These are phyloP conservation scores for Rhodofomes roseus DNA, from an alignment of 1,284 basidiomycete species.

Conservation along the genomic window DNA sequence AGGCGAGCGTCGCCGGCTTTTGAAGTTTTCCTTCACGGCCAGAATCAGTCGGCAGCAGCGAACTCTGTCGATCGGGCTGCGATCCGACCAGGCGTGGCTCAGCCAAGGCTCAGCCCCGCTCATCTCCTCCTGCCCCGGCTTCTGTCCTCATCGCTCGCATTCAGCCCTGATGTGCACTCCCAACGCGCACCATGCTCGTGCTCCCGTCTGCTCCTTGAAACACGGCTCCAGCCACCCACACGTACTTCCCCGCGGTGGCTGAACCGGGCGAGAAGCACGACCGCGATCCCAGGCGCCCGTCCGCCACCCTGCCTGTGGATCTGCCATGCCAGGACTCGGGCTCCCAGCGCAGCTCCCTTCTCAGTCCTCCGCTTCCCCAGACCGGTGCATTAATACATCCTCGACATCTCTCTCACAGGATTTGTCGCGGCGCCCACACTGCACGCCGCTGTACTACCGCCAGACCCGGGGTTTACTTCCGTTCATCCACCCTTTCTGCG, in stretches of 20 bases:
- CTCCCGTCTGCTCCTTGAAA: neutral
- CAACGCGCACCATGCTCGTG: slow-evolving; percentile 1
- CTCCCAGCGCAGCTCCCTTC: neutral
- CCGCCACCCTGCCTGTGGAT: neutral
- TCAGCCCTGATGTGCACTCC: neutral
- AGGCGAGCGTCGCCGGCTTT: slow-evolving; percentile 10
- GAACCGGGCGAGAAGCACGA: neutral
- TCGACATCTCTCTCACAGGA: neutral
- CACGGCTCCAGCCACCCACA: neutral
- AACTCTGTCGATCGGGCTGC: slow-evolving; percentile 11
- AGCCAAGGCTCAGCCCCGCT: slow-evolving; percentile 1
- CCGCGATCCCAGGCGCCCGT: neutral
- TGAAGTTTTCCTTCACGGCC: slow-evolving; percentile 11
- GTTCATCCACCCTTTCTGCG: neutral
- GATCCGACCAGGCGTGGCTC: slow-evolving; percentile 9
- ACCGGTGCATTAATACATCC: neutral
- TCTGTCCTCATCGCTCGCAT: slow-evolving; percentile 5
- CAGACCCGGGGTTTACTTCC: neutral
- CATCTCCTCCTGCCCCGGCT: slow-evolving; percentile 5
- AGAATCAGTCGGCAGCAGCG: slow-evolving; percentile 7
- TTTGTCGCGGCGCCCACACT: neutral
- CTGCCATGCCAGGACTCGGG: neutral
- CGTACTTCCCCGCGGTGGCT: neutral
- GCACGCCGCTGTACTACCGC: neutral
- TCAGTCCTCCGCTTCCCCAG: neutral